Conservation (phyloP, 2,329 filamentous ascomycete species). For the Didymella pomorum region DNA sequence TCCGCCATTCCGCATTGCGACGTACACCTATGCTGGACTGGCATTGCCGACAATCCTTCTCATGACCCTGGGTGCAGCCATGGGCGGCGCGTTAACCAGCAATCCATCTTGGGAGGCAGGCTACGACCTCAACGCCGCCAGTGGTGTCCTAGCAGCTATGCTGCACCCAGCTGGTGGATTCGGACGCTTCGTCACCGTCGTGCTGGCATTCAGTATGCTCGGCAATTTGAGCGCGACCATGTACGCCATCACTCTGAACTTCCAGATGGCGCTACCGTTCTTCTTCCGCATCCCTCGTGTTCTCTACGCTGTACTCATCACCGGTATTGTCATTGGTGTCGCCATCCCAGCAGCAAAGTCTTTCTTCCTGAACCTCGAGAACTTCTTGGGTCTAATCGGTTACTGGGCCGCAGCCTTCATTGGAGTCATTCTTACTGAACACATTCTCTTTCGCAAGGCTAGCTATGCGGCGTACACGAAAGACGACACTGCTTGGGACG, state of each 20-base stretch:
- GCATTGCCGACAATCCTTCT: conserved; percentile 64
- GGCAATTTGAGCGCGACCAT: conserved; percentile 68
- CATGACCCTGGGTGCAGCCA: conserved; percentile 71
- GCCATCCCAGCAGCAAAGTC: conserved; percentile 63
- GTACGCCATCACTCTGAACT: conserved; percentile 70
- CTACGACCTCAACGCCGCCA: conserved; percentile 63
- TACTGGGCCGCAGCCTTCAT: conserved; percentile 50
- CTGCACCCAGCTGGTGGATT: conserved; percentile 66
- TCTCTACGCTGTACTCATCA: conserved; percentile 65
- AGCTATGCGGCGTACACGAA: conserved; percentile 47
- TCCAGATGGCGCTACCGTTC: conserved; percentile 67
- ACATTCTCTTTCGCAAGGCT: conserved; percentile 49
- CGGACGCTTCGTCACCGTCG: conserved; percentile 67
- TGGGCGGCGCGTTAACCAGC: conserved; percentile 66
- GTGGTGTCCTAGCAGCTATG: conserved; percentile 68
- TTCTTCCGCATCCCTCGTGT: conserved; percentile 65
- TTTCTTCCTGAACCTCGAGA: conserved; percentile 64
- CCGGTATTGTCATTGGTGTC: conserved; percentile 67
- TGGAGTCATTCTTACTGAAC: conserved; percentile 47
- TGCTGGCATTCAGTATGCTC: conserved; percentile 62
- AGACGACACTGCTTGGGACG: conserved; percentile 52
- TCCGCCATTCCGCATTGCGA: conserved; percentile 60
- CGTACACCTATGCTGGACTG: conserved; percentile 66
- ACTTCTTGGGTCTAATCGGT: conserved; percentile 48
- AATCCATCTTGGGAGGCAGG: conserved; percentile 63